Evolutionary conservation across 2,329 filamentous ascomycete genomes (phyloP).

Genomic region (Dothideomycetes sp.): DNA sequence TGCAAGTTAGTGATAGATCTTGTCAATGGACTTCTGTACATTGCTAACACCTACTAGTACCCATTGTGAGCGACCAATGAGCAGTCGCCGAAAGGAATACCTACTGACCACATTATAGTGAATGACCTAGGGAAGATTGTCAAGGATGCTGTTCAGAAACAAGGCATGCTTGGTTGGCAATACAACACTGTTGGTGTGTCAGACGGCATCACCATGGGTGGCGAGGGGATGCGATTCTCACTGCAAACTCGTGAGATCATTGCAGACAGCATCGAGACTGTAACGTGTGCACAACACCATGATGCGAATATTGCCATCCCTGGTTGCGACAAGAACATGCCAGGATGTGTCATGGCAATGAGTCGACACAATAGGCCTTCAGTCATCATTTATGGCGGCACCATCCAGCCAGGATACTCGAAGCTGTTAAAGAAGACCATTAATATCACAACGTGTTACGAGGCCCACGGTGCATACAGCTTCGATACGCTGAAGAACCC

Average conservation of each 20-base stretch:
- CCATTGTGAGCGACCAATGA: conserved; percentile 39
- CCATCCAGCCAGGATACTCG: conserved; percentile 80
- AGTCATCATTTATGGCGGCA: conserved; percentile 91
- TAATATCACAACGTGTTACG: conserved; percentile 83
- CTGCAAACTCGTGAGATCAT: conserved; percentile 93
- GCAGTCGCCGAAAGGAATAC: too few relatives aligned
- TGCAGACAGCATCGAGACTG: conserved; percentile 94
- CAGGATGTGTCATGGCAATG: conserved; percentile 84
- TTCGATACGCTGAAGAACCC: conserved; percentile 66
- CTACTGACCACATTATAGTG: conserved; percentile 42
- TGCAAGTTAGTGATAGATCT: conserved; percentile 62
- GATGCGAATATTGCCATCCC: conserved; percentile 92
- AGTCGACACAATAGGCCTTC: conserved; percentile 85
- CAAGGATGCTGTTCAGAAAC: conserved; percentile 67
- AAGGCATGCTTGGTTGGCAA: conserved; percentile 88
- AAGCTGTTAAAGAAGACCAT: conserved; percentile 63
- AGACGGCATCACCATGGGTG: conserved; percentile 91
- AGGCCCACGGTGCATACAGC: conserved; percentile 71
- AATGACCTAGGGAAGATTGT: conserved; percentile 79
- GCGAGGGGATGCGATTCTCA: conserved; percentile 88
- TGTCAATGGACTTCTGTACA: too few relatives aligned
- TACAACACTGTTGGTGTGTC: conserved; percentile 87
- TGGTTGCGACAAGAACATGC: conserved; percentile 99
- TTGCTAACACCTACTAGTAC: conserved; percentile 26
- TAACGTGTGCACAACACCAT: conserved; percentile 98